These are phyloP conservation scores for Malus asiatica DNA, from an alignment of 306 rosid species.

Conservation along the genomic window DNA sequence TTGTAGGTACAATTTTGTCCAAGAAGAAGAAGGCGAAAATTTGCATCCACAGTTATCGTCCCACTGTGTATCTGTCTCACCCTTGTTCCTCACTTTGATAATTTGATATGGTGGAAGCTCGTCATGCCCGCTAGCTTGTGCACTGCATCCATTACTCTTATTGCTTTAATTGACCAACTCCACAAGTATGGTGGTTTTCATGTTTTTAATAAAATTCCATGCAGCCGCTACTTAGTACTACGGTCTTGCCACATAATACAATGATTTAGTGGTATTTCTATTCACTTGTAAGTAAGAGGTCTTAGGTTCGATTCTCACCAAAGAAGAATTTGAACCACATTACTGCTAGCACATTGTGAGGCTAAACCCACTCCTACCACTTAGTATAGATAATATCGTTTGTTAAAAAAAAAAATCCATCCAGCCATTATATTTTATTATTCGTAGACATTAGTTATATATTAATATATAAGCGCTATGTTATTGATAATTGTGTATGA, in stretches of 20 bases:
- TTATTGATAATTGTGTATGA: too few relatives aligned
- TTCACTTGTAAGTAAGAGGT: too few relatives aligned
- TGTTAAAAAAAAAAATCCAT: neutral
- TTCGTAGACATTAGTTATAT: neutral
- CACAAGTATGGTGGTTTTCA: neutral
- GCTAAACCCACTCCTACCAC: too few relatives aligned
- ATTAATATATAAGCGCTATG: neutral
- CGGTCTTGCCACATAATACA: too few relatives aligned
- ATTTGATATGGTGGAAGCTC: constrained; percentile 32
- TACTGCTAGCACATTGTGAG: too few relatives aligned
- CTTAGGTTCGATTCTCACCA: too few relatives aligned
- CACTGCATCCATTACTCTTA: constrained; percentile 3
- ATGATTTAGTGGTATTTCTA: fast-evolving
- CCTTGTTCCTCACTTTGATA: constrained; percentile 28
- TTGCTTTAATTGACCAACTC: neutral
- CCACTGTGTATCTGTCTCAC: constrained; percentile 44
- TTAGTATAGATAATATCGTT: too few relatives aligned
- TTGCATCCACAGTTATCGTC: constrained; percentile 15
- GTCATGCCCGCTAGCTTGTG: constrained; percentile 16
- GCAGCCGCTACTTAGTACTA: neutral
- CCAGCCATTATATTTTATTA: neutral
- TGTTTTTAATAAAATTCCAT: neutral
- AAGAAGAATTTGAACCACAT: too few relatives aligned
- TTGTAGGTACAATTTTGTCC: too few relatives aligned
- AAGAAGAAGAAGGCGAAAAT: too few relatives aligned